These are phyloP conservation scores for Fonsecaea pedrosoi DNA, from an alignment of 2,329 filamentous ascomycete species.

Conservation along the genomic window DNA sequence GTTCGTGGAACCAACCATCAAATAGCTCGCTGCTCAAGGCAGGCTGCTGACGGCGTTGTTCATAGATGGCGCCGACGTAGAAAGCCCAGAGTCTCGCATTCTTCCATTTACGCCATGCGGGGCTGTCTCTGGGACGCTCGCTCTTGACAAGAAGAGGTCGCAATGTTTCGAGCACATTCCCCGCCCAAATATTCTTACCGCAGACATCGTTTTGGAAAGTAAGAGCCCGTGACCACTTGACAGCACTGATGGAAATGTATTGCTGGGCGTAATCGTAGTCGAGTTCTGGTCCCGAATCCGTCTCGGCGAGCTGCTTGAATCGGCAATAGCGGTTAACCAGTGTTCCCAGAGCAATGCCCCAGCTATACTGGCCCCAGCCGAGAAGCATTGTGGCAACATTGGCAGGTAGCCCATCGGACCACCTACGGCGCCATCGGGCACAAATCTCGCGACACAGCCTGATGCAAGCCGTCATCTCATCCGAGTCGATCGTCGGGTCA, in stretches of 20 bases:
- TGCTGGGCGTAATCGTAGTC: background rate
- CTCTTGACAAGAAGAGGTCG: conserved; percentile 3
- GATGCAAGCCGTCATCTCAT: conserved; percentile 3
- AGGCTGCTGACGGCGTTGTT: background rate
- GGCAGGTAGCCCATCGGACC: background rate
- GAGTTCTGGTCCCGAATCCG: background rate
- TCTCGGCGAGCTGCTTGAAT: background rate
- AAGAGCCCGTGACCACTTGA: conserved; percentile 1
- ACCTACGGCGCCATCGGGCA: background rate
- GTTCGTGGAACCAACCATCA: conserved; percentile 4
- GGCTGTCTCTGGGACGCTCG: background rate
- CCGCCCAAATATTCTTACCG: conserved; percentile 5
- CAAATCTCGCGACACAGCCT: background rate
- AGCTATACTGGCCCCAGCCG: conserved; percentile 4
- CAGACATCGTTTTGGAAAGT: conserved; percentile 2
- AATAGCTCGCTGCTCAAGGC: background rate
- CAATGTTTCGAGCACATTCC: background rate
- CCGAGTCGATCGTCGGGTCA: conserved; percentile 1
- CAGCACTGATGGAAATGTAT: background rate
- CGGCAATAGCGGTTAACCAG: background rate
- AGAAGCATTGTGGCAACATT: background rate
- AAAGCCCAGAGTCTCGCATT: conserved; percentile 1
- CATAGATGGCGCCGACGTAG: conserved; percentile 1
- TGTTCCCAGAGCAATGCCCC: background rate
- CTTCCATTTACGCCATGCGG: background rate